A percentile compares a stretch with the other conserved stretches of the same genome.
phyloP scores from a whole-genome alignment of 306 rosid species.

The Sicyos baderoa region DNA sequence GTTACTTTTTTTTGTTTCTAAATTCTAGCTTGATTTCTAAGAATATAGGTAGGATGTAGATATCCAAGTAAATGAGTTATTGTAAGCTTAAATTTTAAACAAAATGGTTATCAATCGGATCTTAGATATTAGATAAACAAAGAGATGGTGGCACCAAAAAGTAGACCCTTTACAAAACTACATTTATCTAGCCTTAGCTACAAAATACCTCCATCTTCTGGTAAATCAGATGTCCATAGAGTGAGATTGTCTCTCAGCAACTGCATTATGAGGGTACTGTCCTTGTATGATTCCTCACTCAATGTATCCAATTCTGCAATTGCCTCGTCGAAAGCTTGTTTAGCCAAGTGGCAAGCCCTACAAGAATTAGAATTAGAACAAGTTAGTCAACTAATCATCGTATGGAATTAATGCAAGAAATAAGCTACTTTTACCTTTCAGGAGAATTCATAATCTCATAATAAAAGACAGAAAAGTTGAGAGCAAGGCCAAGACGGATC shows the following conservation, averaged over 20 bases:
- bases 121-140: too few relatives aligned
- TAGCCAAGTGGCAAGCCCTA: slow-evolving; percentile 78
- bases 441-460: slow-evolving; percentile 76
- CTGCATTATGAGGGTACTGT: slow-evolving; percentile 75
- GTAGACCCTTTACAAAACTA: background rate
- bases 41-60: too few relatives aligned
- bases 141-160: slow-evolving; percentile 1
- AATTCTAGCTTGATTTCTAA: too few relatives aligned
- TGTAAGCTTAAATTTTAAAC: too few relatives aligned
- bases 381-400: slow-evolving; percentile 20
- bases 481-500: slow-evolving; percentile 72
- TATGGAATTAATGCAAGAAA: slow-evolving; percentile 18
- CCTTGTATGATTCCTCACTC: slow-evolving; percentile 79
- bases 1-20: too few relatives aligned
- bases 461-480: slow-evolving; percentile 69
- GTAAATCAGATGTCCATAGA: slow-evolving; percentile 77
- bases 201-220: slow-evolving; percentile 63
- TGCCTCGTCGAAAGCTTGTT: slow-evolving; percentile 80
- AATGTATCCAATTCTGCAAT: slow-evolving; percentile 72
- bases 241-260: slow-evolving; percentile 71
- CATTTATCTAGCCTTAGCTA: slow-evolving; percentile 1
- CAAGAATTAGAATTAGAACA: slow-evolving; percentile 14
- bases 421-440: slow-evolving; percentile 40
- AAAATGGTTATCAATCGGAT: too few relatives aligned
- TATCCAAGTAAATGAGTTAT: too few relatives aligned